phyloP scores from a whole-genome alignment of 2,329 filamentous ascomycete species.

The Microcyclosporella mali region DNA sequence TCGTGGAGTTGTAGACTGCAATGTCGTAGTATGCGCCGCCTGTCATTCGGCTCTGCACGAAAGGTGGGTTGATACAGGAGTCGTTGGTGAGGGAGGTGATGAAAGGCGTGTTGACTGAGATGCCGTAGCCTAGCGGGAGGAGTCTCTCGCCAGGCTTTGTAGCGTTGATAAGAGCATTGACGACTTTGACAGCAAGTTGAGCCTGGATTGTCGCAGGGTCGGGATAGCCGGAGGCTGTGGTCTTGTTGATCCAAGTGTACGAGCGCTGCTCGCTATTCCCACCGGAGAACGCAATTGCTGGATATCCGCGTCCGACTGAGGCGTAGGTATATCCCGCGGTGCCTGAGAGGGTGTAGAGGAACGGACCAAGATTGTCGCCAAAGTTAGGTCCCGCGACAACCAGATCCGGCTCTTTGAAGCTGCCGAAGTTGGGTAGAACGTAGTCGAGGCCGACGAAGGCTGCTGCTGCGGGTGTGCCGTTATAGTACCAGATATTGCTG shows the following conservation, averaged over 20 bases:
- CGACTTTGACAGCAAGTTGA: constrained; percentile 39
- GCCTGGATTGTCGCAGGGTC: constrained; percentile 41
- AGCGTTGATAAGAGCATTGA: constrained; percentile 41
- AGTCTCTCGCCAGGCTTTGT: constrained; percentile 28
- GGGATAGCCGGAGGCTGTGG: constrained; percentile 29
- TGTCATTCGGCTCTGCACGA: constrained; percentile 45
- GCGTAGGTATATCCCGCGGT: constrained; percentile 47
- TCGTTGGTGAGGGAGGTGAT: constrained; percentile 37
- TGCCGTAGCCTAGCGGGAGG: constrained; percentile 48
- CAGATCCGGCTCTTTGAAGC: constrained; percentile 48
- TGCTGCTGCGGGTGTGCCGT: constrained; percentile 52
- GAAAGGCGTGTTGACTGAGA: constrained; percentile 45
- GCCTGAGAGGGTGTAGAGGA: constrained; percentile 49
- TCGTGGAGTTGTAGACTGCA: constrained; percentile 41
- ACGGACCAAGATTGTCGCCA: constrained; percentile 49
- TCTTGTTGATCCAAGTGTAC: constrained; percentile 41
- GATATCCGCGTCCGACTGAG: constrained; percentile 44
- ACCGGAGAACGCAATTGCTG: constrained; percentile 45
- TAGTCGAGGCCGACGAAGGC: constrained; percentile 49
- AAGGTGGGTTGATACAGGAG: constrained; percentile 38
- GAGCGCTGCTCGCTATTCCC: constrained; percentile 38
- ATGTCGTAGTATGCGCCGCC: constrained; percentile 45
- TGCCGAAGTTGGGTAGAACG: constrained; percentile 46
- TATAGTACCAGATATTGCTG: constrained; percentile 55
- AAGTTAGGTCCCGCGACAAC: constrained; percentile 53